Evolutionary conservation across 2,329 filamentous ascomycete genomes (phyloP).

Genomic region (Macrophomina pseudophaseolina): DNA sequence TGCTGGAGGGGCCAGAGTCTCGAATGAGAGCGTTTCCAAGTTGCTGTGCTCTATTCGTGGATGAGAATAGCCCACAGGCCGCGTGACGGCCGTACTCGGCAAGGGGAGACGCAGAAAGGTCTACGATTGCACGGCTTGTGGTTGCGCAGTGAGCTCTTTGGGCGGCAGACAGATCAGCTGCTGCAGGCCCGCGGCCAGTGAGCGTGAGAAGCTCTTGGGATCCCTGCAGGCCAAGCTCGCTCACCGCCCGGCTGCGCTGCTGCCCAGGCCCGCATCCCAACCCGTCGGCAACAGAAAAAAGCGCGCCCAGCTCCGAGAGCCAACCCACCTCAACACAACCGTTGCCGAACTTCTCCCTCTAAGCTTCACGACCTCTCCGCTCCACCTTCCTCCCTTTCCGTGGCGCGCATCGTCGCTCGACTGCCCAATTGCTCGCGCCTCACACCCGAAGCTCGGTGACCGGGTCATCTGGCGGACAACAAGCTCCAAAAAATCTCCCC

Average conservation of each 20-base stretch:
- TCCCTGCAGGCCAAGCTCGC: conserved; percentile 7
- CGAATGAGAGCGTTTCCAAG: background rate
- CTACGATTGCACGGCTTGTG: background rate
- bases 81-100: background rate
- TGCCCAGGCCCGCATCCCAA: conserved; percentile 14
- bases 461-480: background rate
- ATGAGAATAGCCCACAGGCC: background rate
- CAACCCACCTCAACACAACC: conserved; percentile 24
- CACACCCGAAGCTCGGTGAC: background rate
- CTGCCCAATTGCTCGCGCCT: background rate
- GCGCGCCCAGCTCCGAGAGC: conserved; percentile 8
- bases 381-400: too few relatives aligned
- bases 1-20: background rate
- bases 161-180: conserved; percentile 1
- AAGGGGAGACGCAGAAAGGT: background rate
- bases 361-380: background rate
- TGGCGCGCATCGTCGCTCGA: background rate
- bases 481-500: background rate
- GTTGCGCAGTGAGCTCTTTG: background rate
- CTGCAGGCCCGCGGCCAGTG: background rate
- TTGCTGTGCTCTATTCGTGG: background rate
- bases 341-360: background rate
- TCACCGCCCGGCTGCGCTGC: conserved; percentile 10
- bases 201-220: background rate
- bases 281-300: conserved; percentile 20